Conservation (phyloP, 331 rosid genomes). For the Phaseolus coccineus region DNA sequence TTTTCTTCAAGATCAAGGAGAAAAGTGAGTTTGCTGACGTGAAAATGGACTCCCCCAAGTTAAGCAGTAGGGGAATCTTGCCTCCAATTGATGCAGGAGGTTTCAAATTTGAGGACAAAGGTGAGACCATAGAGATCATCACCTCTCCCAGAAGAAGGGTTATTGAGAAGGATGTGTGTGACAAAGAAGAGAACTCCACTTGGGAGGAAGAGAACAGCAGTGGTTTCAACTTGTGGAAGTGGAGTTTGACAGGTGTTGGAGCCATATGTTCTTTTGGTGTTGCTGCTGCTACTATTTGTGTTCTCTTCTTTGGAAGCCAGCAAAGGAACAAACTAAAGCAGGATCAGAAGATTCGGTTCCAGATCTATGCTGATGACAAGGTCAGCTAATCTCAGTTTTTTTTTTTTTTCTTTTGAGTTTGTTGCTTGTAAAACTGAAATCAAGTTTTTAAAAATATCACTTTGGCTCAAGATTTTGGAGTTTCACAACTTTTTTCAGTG, state of each 20-base stretch:
- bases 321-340: slow-evolving; percentile 56
- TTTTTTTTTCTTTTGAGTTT: background rate
- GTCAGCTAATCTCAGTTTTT: slow-evolving; percentile 47
- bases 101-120: slow-evolving; percentile 56
- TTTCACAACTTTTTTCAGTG: background rate
- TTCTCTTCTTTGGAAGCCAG: slow-evolving; percentile 66
- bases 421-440: background rate
- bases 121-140: slow-evolving; percentile 52
- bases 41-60: slow-evolving; percentile 84
- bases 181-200: slow-evolving; percentile 40
- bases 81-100: slow-evolving; percentile 46
- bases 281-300: slow-evolving; percentile 80
- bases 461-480: background rate
- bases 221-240: slow-evolving; percentile 68
- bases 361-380: slow-evolving; percentile 75
- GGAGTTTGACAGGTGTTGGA: slow-evolving; percentile 79
- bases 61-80: slow-evolving; percentile 50
- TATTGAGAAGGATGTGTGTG: slow-evolving; percentile 43
- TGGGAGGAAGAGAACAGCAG: slow-evolving; percentile 51
- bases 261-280: slow-evolving; percentile 90
- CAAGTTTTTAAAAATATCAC: no score
- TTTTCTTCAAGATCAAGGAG: slow-evolving; percentile 82
- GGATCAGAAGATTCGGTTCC: slow-evolving; percentile 65
- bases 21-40: slow-evolving; percentile 82
- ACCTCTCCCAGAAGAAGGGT: slow-evolving; percentile 60